Percentiles rank a stretch among this genome's conserved stretches.
Evolutionary conservation across 768 basidiomycete species (phyloP).

Genomic region (Mrakia frigida): DNA sequence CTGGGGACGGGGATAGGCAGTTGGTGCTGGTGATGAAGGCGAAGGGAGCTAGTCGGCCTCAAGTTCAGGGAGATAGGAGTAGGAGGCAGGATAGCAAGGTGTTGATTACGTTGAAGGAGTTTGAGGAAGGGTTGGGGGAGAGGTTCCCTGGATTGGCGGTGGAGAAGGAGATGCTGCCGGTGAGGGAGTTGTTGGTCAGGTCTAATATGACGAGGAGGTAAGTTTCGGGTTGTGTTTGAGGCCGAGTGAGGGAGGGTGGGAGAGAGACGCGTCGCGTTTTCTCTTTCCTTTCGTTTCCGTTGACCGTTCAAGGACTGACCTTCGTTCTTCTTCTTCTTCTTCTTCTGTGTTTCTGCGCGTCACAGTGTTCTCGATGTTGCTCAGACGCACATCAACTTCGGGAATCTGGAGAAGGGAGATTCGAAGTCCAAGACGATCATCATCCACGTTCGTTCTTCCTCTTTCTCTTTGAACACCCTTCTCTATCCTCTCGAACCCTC

Average conservation of each 20-base stretch:
- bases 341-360: neutral
- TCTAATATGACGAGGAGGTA: constrained; percentile 37
- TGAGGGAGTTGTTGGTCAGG: constrained; percentile 41
- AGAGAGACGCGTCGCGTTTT: neutral
- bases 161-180: constrained; percentile 37
- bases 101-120: constrained; percentile 39
- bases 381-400: constrained; percentile 44
- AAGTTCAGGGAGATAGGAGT: constrained; percentile 37
- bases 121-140: constrained; percentile 36
- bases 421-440: constrained; percentile 42
- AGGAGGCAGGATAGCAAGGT: constrained; percentile 42
- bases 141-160: constrained; percentile 10
- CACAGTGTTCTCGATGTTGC: constrained; percentile 39
- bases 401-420: constrained; percentile 41
- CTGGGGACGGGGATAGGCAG: constrained; percentile 33
- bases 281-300: too few species aligned
- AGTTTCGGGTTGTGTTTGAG: too few species aligned
- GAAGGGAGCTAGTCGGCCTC: constrained; percentile 39
- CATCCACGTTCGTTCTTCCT: constrained; percentile 36
- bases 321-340: neutral
- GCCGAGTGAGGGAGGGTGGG: too few species aligned
- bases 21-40: constrained; percentile 41
- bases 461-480: too few species aligned
- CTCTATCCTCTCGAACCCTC: too few species aligned
- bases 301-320: too few species aligned